Base-by-base conservation (phyloP, 2,329 filamentous ascomycete species). In the Aspergillus sp. region DNA sequence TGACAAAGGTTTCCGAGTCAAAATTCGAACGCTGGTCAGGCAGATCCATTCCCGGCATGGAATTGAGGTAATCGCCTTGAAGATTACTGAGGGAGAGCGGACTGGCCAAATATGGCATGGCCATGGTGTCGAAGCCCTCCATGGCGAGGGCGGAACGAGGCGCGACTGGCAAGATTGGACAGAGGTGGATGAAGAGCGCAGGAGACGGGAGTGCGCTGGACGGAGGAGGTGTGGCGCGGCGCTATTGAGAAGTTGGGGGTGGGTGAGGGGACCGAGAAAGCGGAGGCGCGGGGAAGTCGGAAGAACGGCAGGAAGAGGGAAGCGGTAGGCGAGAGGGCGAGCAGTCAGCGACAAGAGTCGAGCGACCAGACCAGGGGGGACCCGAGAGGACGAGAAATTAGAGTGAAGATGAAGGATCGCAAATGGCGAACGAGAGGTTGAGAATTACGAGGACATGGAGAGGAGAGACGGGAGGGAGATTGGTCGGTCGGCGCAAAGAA, bases 61-160 rank as follows among this genome's bases (percentile, higher is more conserved):
- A 71, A 64, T 70, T 74, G 59, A 77, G 71, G 59, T 77, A 77
- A 54, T 77, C 74, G 19, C 73, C 72, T 49, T 78, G 75, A 46
- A 80, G 73, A 66, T 79, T 77, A 45, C 79, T 75, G 55, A 84
- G 77, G 50, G 79, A 77, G 66, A 84, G 74, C 57, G 81, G 79
- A 60, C 78, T 79, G 51, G 79, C 76, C 70, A 84, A 70, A 63
- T 84, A 86, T n/a, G 81, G 80, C 82, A 85, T 83, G 67, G 79
- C 76, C 71, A 81, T 79, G 59, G 79, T 80, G 67, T 84, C 81
- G 71, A 81, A 84, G 68, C 79, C 77, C 64, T 83, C 81, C 76
- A 78, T 78, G 55, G 62, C 66, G 60, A 61, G 53, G 54, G 61
- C 41, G 14, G 26, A 20, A 22, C 11, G 47, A 33, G 46, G 26